phyloP scores from a whole-genome alignment of 1,139 yeast genomes.

The Blastobotrys apis region DNA sequence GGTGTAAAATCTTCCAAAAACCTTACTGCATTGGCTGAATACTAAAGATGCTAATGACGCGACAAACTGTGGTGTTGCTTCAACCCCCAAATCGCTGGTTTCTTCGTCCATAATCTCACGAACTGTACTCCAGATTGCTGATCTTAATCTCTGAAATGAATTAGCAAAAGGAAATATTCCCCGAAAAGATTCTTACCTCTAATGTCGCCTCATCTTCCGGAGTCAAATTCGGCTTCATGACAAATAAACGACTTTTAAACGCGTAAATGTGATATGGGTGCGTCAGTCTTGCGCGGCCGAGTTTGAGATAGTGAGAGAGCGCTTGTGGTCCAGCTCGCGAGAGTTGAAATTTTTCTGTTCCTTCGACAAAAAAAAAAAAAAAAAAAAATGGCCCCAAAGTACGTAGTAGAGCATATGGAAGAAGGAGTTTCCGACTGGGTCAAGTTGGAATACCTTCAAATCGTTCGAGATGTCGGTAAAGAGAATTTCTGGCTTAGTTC shows the following conservation, averaged over 20 bases:
- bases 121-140: conserved; percentile 30
- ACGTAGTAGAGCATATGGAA: conserved; percentile 96
- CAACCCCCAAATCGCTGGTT: conserved; percentile 22
- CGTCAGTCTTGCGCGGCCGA: not conserved
- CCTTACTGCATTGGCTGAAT: conserved; percentile 30
- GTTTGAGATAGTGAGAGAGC: too few relatives aligned
- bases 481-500: conserved; percentile 76
- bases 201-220: conserved; percentile 9
- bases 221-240: conserved; percentile 3
- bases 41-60: conserved; percentile 34
- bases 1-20: not conserved
- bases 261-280: not conserved
- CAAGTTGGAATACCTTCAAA: conserved; percentile 75
- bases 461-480: conserved; percentile 74
- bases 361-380: too few relatives aligned
- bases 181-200: conserved; percentile 3
- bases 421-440: conserved; percentile 97
- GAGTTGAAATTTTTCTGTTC: too few relatives aligned
- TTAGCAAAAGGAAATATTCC: not conserved
- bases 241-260: too few relatives aligned
- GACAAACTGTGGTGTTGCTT: conserved; percentile 31
- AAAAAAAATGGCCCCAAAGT: conserved; percentile 41
- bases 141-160: conserved; percentile 7
- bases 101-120: conserved; percentile 32
- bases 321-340: too few relatives aligned